These are phyloP conservation scores for Hypomontagnella monticulosa DNA, from an alignment of 495 filamentous ascomycete genomes.

Conservation along the genomic window DNA sequence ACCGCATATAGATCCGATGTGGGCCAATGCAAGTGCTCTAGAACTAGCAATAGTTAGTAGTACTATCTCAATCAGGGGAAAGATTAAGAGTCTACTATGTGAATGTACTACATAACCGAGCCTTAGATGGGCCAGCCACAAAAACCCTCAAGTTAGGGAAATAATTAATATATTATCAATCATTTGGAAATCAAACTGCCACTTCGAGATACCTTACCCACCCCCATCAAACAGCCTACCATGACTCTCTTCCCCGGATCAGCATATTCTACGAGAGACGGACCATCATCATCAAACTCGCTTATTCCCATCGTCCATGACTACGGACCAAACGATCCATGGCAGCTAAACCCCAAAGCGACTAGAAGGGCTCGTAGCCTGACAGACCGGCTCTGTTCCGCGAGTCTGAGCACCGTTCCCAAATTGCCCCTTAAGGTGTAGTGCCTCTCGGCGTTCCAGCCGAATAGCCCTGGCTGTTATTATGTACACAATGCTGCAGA, in stretches of 20 bases:
- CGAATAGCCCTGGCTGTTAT: background rate
- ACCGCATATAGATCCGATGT: conserved; percentile 17
- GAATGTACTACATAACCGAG: background rate
- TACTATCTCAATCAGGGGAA: background rate
- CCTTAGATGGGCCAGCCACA: background rate
- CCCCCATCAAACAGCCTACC: background rate
- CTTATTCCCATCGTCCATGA: background rate
- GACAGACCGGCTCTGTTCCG: conserved; percentile 17
- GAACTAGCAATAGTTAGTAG: background rate
- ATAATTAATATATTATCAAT: conserved; percentile 1
- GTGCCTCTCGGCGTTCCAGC: background rate
- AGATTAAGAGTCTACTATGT: background rate
- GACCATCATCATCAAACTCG: conserved; percentile 4
- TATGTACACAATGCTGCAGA: background rate
- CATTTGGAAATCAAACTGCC: too few relatives aligned
- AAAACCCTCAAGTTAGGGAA: background rate
- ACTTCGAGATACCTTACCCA: conserved; percentile 16
- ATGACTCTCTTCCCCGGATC: background rate
- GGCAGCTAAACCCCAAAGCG: conserved; percentile 12
- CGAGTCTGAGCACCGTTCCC: conserved; percentile 18
- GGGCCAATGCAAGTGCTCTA: conserved; percentile 4
- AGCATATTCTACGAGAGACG: background rate
- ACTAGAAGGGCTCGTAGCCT: conserved; percentile 1
- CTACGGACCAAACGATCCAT: background rate
- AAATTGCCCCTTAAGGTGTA: conserved; percentile 6